phyloP scores from a whole-genome alignment of 78 protist species.

The Monocercomonoides exilis region DNA sequence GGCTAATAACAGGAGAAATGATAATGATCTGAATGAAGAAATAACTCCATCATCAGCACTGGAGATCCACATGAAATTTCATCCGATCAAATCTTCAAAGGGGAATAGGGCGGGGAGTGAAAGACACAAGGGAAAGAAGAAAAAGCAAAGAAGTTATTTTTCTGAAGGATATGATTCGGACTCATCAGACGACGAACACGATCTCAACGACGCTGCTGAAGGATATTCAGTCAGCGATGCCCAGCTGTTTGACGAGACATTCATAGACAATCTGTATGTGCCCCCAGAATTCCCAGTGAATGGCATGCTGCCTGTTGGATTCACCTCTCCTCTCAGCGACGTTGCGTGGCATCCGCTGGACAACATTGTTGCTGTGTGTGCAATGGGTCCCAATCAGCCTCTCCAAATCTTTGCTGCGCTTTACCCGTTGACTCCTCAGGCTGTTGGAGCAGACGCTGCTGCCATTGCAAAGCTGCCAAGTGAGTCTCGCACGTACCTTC shows the following conservation, averaged over 20 bases:
- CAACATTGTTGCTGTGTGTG: neutral
- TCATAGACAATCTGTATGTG: neutral
- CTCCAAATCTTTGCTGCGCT: neutral
- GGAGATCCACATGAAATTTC: too few species aligned
- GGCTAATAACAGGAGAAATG: too few species aligned
- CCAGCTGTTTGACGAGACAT: neutral
- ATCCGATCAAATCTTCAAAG: too few species aligned
- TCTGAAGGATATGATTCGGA: neutral
- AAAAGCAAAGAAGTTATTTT: neutral
- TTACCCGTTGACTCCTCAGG: too few species aligned
- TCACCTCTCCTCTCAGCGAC: neutral
- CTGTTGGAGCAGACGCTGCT: neutral
- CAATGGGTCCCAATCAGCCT: neutral
- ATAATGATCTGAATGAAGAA: too few species aligned
- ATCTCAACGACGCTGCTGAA: neutral
- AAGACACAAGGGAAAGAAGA: neutral
- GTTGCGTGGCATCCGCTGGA: neutral
- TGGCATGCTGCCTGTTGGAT: slow-evolving; percentile 1
- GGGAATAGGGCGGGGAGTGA: neutral
- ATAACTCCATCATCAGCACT: too few species aligned
- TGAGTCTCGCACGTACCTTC: neutral
- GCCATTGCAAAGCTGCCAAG: neutral
- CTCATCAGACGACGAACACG: neutral
- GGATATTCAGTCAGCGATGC: neutral
- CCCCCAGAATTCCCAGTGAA: neutral